Evolutionary conservation across 805 yeast species (phyloP).

Genomic region (Kodamaea jinghongensis): DNA sequence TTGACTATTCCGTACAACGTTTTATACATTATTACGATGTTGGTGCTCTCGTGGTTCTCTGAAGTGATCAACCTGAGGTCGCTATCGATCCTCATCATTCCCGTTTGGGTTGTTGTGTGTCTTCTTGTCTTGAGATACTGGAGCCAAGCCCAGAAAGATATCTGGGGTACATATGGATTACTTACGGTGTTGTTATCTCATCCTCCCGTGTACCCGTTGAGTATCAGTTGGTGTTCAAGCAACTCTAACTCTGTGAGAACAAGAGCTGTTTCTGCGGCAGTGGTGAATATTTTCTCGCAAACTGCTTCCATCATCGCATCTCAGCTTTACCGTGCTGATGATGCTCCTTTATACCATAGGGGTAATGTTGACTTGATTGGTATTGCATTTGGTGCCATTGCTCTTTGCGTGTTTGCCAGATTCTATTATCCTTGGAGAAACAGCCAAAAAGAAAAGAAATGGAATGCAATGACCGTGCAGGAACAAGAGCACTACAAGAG

Average conservation of each 20-base stretch:
- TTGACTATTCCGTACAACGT: constrained; percentile 50
- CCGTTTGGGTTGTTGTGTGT: constrained; percentile 20
- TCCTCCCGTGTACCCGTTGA: constrained; percentile 53
- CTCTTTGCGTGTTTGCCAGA: constrained; percentile 29
- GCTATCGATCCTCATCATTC: constrained; percentile 9
- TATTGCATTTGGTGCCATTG: constrained; percentile 33
- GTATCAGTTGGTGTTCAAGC: constrained; percentile 59
- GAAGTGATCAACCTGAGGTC: constrained; percentile 23
- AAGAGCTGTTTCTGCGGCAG: constrained; percentile 63
- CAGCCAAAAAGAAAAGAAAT: constrained; percentile 41
- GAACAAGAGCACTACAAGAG: constrained; percentile 48
- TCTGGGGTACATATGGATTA: constrained; percentile 45
- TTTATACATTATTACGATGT: constrained; percentile 18
- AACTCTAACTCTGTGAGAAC: constrained; percentile 60
- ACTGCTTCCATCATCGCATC: constrained; percentile 52
- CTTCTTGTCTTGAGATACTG: constrained; percentile 35
- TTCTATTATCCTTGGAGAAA: constrained; percentile 44
- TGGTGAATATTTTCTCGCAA: constrained; percentile 65
- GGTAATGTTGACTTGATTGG: constrained; percentile 51
- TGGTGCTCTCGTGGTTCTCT: constrained; percentile 21
- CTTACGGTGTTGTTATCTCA: constrained; percentile 38
- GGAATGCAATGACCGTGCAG: constrained; percentile 51
- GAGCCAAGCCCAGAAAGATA: constrained; percentile 38
- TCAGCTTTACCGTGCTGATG: constrained; percentile 56
- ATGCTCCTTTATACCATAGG: constrained; percentile 56